Percentiles rank a stretch among this genome's conserved stretches.
These are phyloP conservation scores for Mycena capillaripes DNA, from an alignment of 768 basidiomycete genomes.

Conservation along the genomic window DNA sequence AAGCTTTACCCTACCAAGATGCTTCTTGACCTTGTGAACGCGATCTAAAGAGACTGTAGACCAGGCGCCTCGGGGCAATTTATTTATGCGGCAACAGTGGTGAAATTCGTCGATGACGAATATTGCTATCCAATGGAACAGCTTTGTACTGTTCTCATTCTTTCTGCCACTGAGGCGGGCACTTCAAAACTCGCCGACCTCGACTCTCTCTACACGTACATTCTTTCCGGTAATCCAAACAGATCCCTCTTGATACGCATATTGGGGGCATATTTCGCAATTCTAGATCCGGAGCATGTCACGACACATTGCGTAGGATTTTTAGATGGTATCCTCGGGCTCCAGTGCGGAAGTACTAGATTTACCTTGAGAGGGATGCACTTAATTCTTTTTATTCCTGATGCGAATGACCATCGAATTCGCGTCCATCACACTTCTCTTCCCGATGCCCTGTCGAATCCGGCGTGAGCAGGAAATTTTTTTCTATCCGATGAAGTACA, in stretches of 20 bases:
- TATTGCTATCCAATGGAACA: conserved; percentile 15
- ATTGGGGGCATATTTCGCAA: neutral
- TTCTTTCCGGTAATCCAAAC: conserved; percentile 23
- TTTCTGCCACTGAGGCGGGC: neutral
- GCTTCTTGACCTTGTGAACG: conserved; percentile 25
- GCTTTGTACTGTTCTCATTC: conserved; percentile 5
- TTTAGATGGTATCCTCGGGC: neutral
- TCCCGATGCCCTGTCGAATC: neutral
- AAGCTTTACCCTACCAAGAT: neutral
- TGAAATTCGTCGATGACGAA: conserved; percentile 41
- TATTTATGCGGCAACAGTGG: conserved; percentile 44
- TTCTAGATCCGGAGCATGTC: neutral
- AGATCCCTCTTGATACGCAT: neutral
- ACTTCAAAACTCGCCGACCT: conserved; percentile 24
- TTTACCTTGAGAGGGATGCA: neutral
- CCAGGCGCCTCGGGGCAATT: conserved; percentile 40
- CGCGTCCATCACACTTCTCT: neutral
- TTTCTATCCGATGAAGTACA: neutral
- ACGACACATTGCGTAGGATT: neutral
- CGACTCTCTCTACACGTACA: conserved; percentile 33
- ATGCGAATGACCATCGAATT: neutral
- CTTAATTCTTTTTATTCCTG: neutral
- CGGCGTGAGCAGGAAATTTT: neutral
- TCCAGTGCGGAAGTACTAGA: neutral
- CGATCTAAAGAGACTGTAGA: conserved; percentile 23